Conservation (phyloP, 2,329 filamentous ascomycete species). For the Phoma sp. region DNA sequence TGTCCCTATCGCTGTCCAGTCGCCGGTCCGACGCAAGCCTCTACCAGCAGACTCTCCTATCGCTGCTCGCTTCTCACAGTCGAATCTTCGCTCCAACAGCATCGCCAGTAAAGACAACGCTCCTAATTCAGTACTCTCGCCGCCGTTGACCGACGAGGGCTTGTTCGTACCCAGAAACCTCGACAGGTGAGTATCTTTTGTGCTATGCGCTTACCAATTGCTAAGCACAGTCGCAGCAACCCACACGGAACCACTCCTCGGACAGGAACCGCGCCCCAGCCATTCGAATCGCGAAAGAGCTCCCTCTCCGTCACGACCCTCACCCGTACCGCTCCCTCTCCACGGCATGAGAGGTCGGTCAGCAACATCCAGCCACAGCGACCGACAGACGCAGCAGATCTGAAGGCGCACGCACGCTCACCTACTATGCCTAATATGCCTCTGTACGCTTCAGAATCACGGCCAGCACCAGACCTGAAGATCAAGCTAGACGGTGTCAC, state of each 20-base stretch:
- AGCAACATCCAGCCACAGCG: conserved; percentile 44
- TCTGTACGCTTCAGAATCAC: conserved; percentile 37
- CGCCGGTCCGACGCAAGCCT: conserved; percentile 62
- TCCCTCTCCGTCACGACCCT: conserved; percentile 28
- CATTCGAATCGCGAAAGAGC: conserved; percentile 32
- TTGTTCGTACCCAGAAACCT: conserved; percentile 48
- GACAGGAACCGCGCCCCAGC: conserved; percentile 33
- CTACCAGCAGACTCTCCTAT: conserved; percentile 61
- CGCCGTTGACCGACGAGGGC: conserved; percentile 43
- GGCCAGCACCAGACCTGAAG: conserved; percentile 39
- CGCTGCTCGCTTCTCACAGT: conserved; percentile 52
- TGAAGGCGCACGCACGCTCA: conserved; percentile 41
- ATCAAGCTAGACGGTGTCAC: conserved; percentile 48
- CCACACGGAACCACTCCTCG: conserved; percentile 46
- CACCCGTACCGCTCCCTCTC: conserved; percentile 15
- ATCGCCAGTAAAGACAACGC: conserved; percentile 36
- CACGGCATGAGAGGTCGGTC: conserved; percentile 47
- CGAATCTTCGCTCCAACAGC: conserved; percentile 53
- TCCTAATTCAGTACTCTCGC: conserved; percentile 36
- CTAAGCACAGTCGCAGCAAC: conserved; percentile 38
- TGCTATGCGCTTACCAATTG: conserved; percentile 5
- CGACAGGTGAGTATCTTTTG: conserved; percentile 44
- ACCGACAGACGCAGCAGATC: conserved; percentile 36
- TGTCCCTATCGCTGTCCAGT: conserved; percentile 42
- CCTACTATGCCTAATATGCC: conserved; percentile 51